Base-by-base conservation (phyloP, 2,329 filamentous ascomycete genomes). In the Teratosphaeria destructans region DNA sequence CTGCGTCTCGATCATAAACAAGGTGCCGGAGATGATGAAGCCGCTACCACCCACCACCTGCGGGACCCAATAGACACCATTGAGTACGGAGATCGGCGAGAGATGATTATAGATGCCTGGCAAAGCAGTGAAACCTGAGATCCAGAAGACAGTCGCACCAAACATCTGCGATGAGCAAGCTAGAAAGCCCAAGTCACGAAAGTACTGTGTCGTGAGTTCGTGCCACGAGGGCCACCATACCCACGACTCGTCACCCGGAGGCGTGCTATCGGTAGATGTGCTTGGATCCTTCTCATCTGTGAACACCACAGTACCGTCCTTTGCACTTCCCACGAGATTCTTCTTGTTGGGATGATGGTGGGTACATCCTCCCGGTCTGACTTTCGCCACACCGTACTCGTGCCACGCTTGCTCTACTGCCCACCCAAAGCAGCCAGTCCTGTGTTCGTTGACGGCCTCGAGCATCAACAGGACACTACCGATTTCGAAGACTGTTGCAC, bases 361-460 rank as follows among this genome's bases (percentile, higher is more conserved):
- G 12, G 64, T 67, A 61, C 74, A 75, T 12, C 27, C 53, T 23
- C 60, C 34, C 8, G 54, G 29, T 35, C 62, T 57, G 23, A 65
- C 60, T 29, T 56, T 58, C 5, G 26, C 37, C 55, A 52, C 52
- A 34, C 26, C 57, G 3, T 57, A 59, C 4, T 63, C 56, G 52
- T 81, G 49, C 27, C 27, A 54, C 3, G 59, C 57, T 43, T 77
- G 76, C 63, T 86, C 81, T 1, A 88, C 65, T 0, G 85, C 85
- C 85, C 85, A 89, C 3, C 86, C 85, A 68, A 88, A 88, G 69
- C 85, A 89, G 12, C 81, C 83, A 0, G 79, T 74, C 12, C 80
- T 76, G 65, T 87, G 83, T 66, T 85, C 83, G 68, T 89, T 89
- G n/a, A 87, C 77, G 3, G 85, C 85, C 70, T 89, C 86, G 1